Percentiles rank a stretch among this genome's conserved stretches.
These are phyloP conservation scores for Aspergillus ochraceus DNA, from an alignment of 2,329 filamentous ascomycete species.

Conservation along the genomic window DNA sequence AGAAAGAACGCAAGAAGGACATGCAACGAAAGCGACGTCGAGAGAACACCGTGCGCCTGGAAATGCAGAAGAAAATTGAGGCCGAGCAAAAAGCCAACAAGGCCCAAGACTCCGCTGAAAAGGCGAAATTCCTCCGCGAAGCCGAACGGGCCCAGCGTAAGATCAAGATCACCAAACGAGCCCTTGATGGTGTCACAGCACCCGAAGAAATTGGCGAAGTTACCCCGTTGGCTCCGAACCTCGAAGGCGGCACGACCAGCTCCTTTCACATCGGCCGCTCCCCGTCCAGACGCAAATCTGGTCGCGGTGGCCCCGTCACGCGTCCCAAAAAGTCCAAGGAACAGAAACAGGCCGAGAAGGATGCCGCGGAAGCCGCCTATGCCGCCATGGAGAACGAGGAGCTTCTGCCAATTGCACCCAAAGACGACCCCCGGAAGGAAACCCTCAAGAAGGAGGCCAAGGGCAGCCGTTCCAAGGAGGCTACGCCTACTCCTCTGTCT, in stretches of 20 bases:
- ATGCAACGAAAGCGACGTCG: constrained; percentile 97
- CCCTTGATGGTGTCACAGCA: constrained; percentile 77
- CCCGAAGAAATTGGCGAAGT: constrained; percentile 72
- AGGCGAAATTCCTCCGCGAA: constrained; percentile 76
- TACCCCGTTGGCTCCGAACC: constrained; percentile 71
- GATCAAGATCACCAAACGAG: constrained; percentile 83
- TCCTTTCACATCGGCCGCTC: constrained; percentile 71
- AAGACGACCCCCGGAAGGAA: constrained; percentile 53
- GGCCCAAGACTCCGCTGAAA: constrained; percentile 79
- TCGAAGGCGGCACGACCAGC: constrained; percentile 82
- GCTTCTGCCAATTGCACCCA: constrained; percentile 53
- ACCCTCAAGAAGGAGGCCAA: constrained; percentile 46
- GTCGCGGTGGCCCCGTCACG: constrained; percentile 51
- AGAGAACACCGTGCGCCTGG: constrained; percentile 90
- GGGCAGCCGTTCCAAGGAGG: constrained; percentile 42
- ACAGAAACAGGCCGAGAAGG: constrained; percentile 68
- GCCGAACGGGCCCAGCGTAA: constrained; percentile 91
- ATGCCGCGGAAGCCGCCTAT: constrained; percentile 82
- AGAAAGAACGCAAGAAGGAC: constrained; percentile 99
- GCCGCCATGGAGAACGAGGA: constrained; percentile 60
- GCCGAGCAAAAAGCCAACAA: constrained; percentile 75
- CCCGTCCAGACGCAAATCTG: constrained; percentile 54
- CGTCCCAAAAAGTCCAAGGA: constrained; percentile 86
- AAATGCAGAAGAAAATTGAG: constrained; percentile 77
- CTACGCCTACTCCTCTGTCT: constrained; percentile 54